phyloP scores from a whole-genome alignment of 2,329 filamentous ascomycete species.

The Aureobasidium melanogenum region DNA sequence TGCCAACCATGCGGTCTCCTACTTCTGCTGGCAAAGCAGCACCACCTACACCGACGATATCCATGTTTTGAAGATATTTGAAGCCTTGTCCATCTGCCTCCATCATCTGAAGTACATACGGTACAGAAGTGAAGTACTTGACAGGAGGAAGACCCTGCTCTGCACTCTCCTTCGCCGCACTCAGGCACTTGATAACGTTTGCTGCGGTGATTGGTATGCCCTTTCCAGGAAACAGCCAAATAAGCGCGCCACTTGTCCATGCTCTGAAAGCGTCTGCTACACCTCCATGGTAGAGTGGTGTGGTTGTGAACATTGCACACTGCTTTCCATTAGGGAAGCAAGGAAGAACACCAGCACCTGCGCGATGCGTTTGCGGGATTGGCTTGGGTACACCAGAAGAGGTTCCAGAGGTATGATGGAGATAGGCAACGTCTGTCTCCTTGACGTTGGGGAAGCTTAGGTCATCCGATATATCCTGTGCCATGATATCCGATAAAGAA shows the following conservation, averaged over 20 bases:
- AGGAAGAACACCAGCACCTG: slow-evolving; percentile 47
- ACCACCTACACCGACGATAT: slow-evolving; percentile 55
- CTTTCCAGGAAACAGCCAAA: slow-evolving; percentile 55
- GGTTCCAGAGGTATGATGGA: slow-evolving; percentile 57
- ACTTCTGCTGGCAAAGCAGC: slow-evolving; percentile 46
- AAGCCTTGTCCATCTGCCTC: slow-evolving; percentile 36
- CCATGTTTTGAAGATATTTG: slow-evolving; percentile 41
- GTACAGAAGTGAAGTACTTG: slow-evolving; percentile 54
- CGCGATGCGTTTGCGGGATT: slow-evolving; percentile 50
- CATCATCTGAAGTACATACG: slow-evolving; percentile 49
- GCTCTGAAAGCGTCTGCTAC: slow-evolving; percentile 54
- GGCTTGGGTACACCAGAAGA: slow-evolving; percentile 55
- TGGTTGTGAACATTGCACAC: slow-evolving; percentile 53
- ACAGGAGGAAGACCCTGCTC: slow-evolving; percentile 27
- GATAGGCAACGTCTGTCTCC: slow-evolving; percentile 42
- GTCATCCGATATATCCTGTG: background rate
- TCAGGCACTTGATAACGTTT: slow-evolving; percentile 44
- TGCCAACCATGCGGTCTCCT: slow-evolving; percentile 44
- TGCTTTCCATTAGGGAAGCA: slow-evolving; percentile 29
- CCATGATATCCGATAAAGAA: background rate
- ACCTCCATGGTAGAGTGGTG: slow-evolving; percentile 57
- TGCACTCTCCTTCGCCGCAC: slow-evolving; percentile 24
- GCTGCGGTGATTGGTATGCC: slow-evolving; percentile 46
- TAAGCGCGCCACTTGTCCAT: slow-evolving; percentile 50
- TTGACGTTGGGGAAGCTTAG: slow-evolving; percentile 14